These are phyloP conservation scores for Xylaria multiplex DNA, from an alignment of 2,329 filamentous ascomycete species.

Conservation along the genomic window DNA sequence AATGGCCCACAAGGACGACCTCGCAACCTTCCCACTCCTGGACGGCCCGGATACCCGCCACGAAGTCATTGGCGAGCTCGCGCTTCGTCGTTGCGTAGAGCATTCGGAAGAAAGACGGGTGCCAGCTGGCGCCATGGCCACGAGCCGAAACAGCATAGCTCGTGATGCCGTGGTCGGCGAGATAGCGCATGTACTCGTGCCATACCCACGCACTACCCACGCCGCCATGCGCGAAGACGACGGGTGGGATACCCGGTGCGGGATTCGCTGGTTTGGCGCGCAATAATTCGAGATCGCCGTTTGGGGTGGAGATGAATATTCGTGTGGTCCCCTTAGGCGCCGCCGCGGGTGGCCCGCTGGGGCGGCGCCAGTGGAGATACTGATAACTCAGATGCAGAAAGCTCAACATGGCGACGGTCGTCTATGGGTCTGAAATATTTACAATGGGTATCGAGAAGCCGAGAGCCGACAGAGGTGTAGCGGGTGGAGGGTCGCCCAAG, in stretches of 20 bases:
- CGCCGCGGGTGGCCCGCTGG: constrained; percentile 40
- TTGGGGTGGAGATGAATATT: constrained; percentile 55
- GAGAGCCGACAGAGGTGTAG: background rate
- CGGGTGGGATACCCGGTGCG: constrained; percentile 46
- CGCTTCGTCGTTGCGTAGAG: constrained; percentile 57
- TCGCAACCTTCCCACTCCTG: constrained; percentile 47
- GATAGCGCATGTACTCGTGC: constrained; percentile 61
- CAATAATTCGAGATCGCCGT: constrained; percentile 61
- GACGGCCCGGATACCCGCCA: constrained; percentile 55
- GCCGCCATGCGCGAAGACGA: constrained; percentile 65
- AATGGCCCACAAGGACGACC: constrained; percentile 61
- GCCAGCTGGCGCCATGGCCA: constrained; percentile 52
- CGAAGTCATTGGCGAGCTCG: constrained; percentile 57
- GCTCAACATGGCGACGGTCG: constrained; percentile 32
- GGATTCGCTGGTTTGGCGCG: constrained; percentile 50
- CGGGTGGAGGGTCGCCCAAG: background rate
- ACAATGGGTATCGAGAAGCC: background rate
- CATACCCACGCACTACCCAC: constrained; percentile 65
- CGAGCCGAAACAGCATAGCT: constrained; percentile 64
- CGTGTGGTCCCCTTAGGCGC: constrained; percentile 56
- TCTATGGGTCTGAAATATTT: background rate
- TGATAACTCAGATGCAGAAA: constrained; percentile 48
- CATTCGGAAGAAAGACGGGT: constrained; percentile 60
- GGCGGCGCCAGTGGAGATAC: constrained; percentile 48
- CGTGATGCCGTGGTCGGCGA: constrained; percentile 56